Conservation (phyloP, 2,329 filamentous ascomycete species). For the Fusarium cyanostomum region DNA sequence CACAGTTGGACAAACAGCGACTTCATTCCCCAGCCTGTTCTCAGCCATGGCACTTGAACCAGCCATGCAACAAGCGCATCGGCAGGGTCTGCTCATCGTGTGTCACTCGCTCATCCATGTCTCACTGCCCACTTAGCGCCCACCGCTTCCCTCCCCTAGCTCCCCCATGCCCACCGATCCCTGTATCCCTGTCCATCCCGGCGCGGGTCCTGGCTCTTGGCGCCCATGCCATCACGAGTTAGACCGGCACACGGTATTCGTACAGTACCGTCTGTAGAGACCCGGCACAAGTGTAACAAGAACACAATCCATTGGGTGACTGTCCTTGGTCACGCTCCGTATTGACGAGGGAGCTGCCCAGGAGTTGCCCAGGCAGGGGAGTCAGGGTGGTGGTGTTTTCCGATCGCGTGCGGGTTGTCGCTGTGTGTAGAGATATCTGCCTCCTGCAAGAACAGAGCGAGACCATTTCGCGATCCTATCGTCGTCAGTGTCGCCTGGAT, state of each 20-base stretch:
- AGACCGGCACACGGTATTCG: slow-evolving; percentile 29
- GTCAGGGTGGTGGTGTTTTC: slow-evolving; percentile 15
- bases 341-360: slow-evolving; percentile 9
- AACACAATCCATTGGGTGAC: slow-evolving; percentile 28
- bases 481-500: slow-evolving; percentile 17
- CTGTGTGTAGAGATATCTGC: neutral
- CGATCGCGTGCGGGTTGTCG: slow-evolving; percentile 14
- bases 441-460: slow-evolving; percentile 9
- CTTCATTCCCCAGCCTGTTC: neutral
- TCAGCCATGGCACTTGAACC: slow-evolving; percentile 8
- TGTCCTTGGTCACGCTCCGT: slow-evolving; percentile 36
- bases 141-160: slow-evolving; percentile 32
- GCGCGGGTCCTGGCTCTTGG: slow-evolving; percentile 15
- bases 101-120: slow-evolving; percentile 41
- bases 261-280: slow-evolving; percentile 23
- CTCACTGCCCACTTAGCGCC: slow-evolving; percentile 42
- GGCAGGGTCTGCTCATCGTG: slow-evolving; percentile 31
- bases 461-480: neutral
- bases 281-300: slow-evolving; percentile 31
- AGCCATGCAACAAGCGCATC: slow-evolving; percentile 13
- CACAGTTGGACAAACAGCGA: neutral
- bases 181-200: slow-evolving; percentile 31
- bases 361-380: no score
- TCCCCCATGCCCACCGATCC: slow-evolving; percentile 33
- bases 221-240: slow-evolving; percentile 38